phyloP scores from a whole-genome alignment of 1,284 basidiomycete species.

The Inonotus obliquus region DNA sequence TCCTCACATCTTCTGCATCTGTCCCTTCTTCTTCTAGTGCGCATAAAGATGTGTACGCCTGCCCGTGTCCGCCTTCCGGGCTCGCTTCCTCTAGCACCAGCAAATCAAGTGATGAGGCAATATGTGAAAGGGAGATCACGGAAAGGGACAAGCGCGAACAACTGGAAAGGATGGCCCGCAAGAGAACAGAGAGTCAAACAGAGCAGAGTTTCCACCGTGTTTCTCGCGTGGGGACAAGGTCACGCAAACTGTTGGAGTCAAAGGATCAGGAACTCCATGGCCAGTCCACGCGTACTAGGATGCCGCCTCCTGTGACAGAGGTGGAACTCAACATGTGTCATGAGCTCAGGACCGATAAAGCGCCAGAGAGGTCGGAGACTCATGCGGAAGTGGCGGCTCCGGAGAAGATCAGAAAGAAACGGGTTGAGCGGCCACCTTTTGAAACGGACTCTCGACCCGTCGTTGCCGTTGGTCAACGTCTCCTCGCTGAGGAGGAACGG shows the following conservation, averaged over 20 bases:
- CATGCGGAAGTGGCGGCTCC: neutral
- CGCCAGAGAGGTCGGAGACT: neutral
- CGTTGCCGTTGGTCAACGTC: neutral
- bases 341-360: neutral
- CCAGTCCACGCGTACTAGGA: neutral
- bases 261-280: neutral
- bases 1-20: neutral
- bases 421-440: neutral
- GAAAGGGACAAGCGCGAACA: neutral
- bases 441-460: too few species aligned
- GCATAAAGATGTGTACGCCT: neutral
- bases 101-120: neutral
- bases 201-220: neutral
- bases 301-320: neutral
- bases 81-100: neutral
- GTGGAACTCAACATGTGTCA: neutral
- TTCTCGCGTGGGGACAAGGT: neutral
- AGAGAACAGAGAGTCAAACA: neutral
- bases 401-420: neutral
- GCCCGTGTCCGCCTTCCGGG: neutral
- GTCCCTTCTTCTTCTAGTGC: too few species aligned
- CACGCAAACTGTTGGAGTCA: neutral
- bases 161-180: neutral
- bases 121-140: neutral
- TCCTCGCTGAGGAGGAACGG: neutral